Evolutionary conservation across 1,139 yeast species (phyloP), one percentile per base, ranked within the genome.

Genomic region (Maudiozyma humilis): DNA sequence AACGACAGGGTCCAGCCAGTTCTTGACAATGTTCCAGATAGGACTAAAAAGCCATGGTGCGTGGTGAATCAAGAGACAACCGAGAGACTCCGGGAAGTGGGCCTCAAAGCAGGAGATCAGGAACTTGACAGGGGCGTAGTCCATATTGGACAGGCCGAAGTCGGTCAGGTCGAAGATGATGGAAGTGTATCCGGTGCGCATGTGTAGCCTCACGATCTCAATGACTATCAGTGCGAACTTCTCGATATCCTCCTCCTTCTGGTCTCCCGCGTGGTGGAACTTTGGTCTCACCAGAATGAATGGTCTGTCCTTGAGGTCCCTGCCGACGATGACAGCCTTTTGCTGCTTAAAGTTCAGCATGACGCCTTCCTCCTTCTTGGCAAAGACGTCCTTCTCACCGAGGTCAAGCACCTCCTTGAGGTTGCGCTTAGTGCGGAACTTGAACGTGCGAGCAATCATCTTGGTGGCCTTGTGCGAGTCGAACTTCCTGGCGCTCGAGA

Each of bases 41-140:
- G 93, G 85, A 49, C 80, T 75, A 68, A 87, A 87, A 38, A 87
- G 73, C 93, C 95, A 84, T 5, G 96, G 96, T 0, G 95, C 95
- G 53, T 82, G 82, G 66, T 87, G 94, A 50, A 87, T 78, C 56
- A 84, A 70, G 43, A 87, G 65, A 44, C 75, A 75, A 15, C 93
- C 93, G 40, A 87, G 71, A 42, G 82, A 79, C 63, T 87, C 96
- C 1, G 96, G 96, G 61, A 85, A 87, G 60, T 85, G 88, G 1
- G 87, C 87, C 66, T 87, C 95, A 59, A 87, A 84, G 48, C 85
- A 78, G 44, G 75, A 72, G 47, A 84, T 78, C 65, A 87, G 73
- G 64, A 82, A 86, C 63, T 82, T 82, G 43, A 86, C 88, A 3
- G 93, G 86, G 6, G 75, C 71, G 57, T 83, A 82, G 64, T 87